Percentiles rank a stretch among this genome's conserved stretches.
Conservation (phyloP, 106 monocot species). For the Dendrobium nobile region DNA sequence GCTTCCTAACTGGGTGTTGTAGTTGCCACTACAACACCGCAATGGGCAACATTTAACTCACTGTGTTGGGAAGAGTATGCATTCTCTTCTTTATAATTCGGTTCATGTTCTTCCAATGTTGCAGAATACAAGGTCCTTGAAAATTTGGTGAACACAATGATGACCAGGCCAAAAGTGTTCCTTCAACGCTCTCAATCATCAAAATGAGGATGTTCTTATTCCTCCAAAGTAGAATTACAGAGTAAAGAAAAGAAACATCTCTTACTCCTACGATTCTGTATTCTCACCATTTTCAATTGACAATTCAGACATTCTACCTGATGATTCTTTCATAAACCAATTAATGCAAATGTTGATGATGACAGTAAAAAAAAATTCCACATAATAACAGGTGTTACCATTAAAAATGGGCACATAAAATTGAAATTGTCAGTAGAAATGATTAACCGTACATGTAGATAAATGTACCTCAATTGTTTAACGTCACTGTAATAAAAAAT, state of each 20-base stretch:
- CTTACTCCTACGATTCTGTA: background rate
- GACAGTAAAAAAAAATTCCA: background rate
- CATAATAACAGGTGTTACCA: background rate
- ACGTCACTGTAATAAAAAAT: background rate
- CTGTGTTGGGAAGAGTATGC: too few relatives aligned
- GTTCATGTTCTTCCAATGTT: background rate
- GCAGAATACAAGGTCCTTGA: background rate
- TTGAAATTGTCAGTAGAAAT: background rate
- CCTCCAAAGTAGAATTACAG: too few relatives aligned
- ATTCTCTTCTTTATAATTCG: background rate
- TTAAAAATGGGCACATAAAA: background rate
- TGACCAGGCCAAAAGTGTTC: background rate
- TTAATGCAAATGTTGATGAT: background rate
- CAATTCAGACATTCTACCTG: background rate
- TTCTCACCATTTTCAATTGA: background rate
- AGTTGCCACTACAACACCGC: background rate
- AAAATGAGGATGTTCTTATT: too few relatives aligned
- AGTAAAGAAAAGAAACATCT: too few relatives aligned
- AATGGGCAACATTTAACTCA: background rate
- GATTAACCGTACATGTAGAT: background rate
- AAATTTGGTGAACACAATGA: background rate
- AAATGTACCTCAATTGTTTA: background rate
- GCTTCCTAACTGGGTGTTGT: background rate
- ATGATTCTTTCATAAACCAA: background rate
- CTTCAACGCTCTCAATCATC: too few relatives aligned